Conservation (phyloP, 1,284 basidiomycete species). For the Boletus mariae region DNA sequence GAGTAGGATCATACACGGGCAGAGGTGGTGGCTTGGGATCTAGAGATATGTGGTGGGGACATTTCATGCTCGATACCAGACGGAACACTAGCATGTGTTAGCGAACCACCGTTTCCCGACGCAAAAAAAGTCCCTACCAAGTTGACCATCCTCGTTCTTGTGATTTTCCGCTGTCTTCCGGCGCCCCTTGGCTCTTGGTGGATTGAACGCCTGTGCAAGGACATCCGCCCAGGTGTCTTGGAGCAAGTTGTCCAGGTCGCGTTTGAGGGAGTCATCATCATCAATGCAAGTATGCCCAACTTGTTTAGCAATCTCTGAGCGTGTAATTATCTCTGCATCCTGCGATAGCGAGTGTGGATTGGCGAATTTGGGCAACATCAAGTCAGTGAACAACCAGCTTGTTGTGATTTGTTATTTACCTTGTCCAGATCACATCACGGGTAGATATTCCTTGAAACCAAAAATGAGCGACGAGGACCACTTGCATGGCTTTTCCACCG, state of each 20-base stretch:
- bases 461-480: slow-evolving; percentile 40
- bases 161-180: neutral
- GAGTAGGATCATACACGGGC: slow-evolving; percentile 29
- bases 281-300: neutral
- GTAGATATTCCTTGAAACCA: neutral
- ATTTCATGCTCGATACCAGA: slow-evolving; percentile 36
- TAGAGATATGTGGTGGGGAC: slow-evolving; percentile 37
- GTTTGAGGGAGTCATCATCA: slow-evolving; percentile 18
- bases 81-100: slow-evolving; percentile 14
- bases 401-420: slow-evolving; percentile 25
- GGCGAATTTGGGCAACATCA: slow-evolving; percentile 28
- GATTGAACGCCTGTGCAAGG: slow-evolving; percentile 2
- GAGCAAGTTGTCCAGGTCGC: slow-evolving; percentile 24
- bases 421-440: neutral
- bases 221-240: slow-evolving; percentile 16
- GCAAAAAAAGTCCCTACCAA: slow-evolving; percentile 5
- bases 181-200: neutral
- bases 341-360: slow-evolving; percentile 28
- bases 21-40: slow-evolving; percentile 38
- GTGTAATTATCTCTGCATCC: slow-evolving; percentile 24
- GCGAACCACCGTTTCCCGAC: neutral
- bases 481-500: slow-evolving; percentile 73
- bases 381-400: neutral
- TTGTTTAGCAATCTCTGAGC: slow-evolving; percentile 22
- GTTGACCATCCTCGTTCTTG: neutral